These are phyloP conservation scores for Xylaria sp. DNA, from an alignment of 2,329 filamentous ascomycete species.

Conservation along the genomic window DNA sequence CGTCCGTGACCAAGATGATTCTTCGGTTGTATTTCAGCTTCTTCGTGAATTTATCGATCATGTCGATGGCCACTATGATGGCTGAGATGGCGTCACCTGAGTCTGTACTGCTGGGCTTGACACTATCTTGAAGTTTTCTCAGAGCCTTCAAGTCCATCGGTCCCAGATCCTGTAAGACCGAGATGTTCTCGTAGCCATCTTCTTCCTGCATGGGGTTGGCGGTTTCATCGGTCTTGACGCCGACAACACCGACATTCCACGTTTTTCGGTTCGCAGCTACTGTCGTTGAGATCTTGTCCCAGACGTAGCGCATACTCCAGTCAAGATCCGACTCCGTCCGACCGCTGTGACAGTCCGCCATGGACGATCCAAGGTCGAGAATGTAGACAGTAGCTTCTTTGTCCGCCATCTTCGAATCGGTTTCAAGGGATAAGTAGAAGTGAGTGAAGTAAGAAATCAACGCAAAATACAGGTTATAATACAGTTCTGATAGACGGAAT, in stretches of 20 bases:
- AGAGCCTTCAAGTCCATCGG: constrained; percentile 69
- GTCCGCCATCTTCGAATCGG: constrained; percentile 69
- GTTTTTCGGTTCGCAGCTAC: constrained; percentile 72
- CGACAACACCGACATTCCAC: constrained; percentile 76
- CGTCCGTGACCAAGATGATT: constrained; percentile 87
- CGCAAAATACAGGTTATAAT: background rate
- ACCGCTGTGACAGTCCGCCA: constrained; percentile 72
- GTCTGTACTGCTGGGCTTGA: constrained; percentile 69
- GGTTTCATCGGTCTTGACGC: constrained; percentile 78
- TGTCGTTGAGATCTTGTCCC: constrained; percentile 85
- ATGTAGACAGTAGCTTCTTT: constrained; percentile 95
- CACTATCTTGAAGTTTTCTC: constrained; percentile 60
- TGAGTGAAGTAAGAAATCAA: constrained; percentile 2
- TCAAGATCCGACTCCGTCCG: constrained; percentile 81
- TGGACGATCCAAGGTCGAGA: constrained; percentile 84
- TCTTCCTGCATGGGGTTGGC: constrained; percentile 68
- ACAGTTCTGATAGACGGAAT: background rate
- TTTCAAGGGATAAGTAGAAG: background rate
- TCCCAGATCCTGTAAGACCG: constrained; percentile 70
- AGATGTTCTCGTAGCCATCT: constrained; percentile 79
- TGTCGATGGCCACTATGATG: constrained; percentile 80
- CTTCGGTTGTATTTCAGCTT: constrained; percentile 79
- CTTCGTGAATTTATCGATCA: constrained; percentile 80
- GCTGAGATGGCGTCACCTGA: constrained; percentile 86
- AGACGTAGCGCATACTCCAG: constrained; percentile 88